phyloP scores from a whole-genome alignment of 2,329 filamentous ascomycete species.

The Cladophialophora psammophila region DNA sequence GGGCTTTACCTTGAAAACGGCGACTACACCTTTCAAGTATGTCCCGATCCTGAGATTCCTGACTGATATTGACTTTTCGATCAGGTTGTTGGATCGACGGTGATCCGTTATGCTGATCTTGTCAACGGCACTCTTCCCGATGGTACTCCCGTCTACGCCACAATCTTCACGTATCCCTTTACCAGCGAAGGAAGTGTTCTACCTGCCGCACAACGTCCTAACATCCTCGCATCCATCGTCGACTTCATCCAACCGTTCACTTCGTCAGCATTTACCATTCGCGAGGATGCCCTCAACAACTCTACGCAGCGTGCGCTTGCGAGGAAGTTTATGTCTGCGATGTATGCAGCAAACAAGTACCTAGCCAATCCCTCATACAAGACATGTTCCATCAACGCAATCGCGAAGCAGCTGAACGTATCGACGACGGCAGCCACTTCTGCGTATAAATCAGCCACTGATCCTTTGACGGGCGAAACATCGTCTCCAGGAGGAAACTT shows the following conservation, averaged over 20 bases:
- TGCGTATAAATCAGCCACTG: constrained; percentile 42
- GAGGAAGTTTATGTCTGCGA: constrained; percentile 41
- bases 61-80: background rate
- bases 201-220: constrained; percentile 35
- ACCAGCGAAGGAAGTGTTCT: constrained; percentile 38
- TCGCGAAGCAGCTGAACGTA: constrained; percentile 41
- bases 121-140: constrained; percentile 41
- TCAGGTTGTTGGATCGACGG: constrained; percentile 43
- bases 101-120: constrained; percentile 42
- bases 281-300: constrained; percentile 30
- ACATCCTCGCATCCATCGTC: constrained; percentile 39
- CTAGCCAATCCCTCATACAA: constrained; percentile 37
- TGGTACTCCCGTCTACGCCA: constrained; percentile 43
- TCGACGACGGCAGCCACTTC: constrained; percentile 35
- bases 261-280: constrained; percentile 40
- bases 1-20: constrained; percentile 35
- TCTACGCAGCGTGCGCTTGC: constrained; percentile 29
- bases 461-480: constrained; percentile 42
- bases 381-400: constrained; percentile 39
- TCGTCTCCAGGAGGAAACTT: constrained; percentile 39
- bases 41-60: background rate
- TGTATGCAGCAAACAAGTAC: constrained; percentile 43
- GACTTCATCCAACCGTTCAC: constrained; percentile 40
- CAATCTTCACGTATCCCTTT: constrained; percentile 45
- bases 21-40: constrained; percentile 38